Evolutionary conservation across 2,329 filamentous ascomycete species (phyloP).

Genomic region (Clonostachys rosea): DNA sequence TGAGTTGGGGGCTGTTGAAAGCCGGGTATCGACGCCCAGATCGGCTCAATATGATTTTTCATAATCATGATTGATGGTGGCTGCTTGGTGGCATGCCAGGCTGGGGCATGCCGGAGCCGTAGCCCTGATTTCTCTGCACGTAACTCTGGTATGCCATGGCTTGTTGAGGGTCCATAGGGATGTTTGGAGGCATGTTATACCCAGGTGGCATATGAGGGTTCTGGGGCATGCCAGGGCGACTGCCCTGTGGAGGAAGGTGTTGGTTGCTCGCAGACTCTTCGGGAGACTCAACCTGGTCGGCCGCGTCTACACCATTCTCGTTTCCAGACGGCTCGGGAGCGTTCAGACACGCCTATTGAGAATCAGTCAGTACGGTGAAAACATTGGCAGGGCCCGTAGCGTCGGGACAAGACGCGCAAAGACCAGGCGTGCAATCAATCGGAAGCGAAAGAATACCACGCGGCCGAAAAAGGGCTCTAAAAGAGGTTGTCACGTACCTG

Average conservation of each 20-base stretch:
- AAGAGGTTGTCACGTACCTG: slow-evolving; percentile 60
- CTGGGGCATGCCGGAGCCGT: slow-evolving; percentile 76
- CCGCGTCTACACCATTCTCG: slow-evolving; percentile 76
- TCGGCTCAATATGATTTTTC: too few species aligned
- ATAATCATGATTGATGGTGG: slow-evolving; percentile 67
- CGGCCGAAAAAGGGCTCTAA: background rate
- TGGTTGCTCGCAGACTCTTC: slow-evolving; percentile 73
- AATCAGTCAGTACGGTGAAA: background rate
- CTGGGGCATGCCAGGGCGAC: slow-evolving; percentile 61
- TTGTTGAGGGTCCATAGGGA: slow-evolving; percentile 71
- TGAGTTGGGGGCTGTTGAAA: slow-evolving; percentile 43
- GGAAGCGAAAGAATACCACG: background rate
- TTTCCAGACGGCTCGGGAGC: slow-evolving; percentile 85
- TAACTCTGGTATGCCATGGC: slow-evolving; percentile 82
- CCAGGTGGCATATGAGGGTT: slow-evolving; percentile 56
- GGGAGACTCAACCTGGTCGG: slow-evolving; percentile 79
- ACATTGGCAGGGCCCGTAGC: background rate
- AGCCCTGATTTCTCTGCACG: slow-evolving; percentile 64
- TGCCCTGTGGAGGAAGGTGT: slow-evolving; percentile 62
- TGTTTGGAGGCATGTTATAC: slow-evolving; percentile 56
- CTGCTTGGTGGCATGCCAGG: slow-evolving; percentile 77
- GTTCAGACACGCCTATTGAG: slow-evolving; percentile 83
- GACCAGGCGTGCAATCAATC: background rate
- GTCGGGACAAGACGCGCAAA: background rate
- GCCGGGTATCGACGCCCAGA: slow-evolving; percentile 50